Percentiles rank a stretch among this genome's conserved stretches.
phyloP scores from a whole-genome alignment of 163 green algal genomes.

The Volvox carteri region DNA sequence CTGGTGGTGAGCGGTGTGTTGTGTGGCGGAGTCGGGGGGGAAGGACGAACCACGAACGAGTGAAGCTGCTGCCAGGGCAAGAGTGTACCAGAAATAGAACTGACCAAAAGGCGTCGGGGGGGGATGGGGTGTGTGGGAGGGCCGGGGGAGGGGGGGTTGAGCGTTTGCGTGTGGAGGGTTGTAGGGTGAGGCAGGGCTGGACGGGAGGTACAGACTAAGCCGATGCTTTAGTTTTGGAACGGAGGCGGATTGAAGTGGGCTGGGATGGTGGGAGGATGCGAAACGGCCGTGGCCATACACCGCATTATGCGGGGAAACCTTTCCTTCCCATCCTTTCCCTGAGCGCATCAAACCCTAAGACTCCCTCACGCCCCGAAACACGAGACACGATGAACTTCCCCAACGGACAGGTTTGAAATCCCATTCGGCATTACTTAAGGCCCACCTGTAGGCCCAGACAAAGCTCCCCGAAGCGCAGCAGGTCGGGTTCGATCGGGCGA shows the following conservation, averaged over 20 bases:
- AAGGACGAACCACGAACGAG: no score
- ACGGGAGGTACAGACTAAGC: no score
- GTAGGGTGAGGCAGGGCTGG: background rate
- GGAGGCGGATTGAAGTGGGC: background rate
- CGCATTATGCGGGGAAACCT: background rate
- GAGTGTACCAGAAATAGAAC: no score
- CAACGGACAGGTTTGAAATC: background rate
- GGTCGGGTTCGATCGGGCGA: background rate
- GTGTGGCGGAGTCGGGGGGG: background rate
- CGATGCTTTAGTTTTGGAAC: background rate
- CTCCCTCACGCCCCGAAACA: background rate
- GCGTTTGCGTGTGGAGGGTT: background rate
- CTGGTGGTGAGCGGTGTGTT: background rate
- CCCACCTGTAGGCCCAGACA: background rate
- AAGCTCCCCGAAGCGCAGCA: conserved; percentile 5
- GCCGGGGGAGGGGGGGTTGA: background rate
- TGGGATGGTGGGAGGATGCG: background rate
- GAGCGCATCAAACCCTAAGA: background rate
- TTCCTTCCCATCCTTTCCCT: background rate
- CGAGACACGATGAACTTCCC: background rate
- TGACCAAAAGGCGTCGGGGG: no score
- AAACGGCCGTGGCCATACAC: background rate
- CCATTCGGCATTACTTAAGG: background rate
- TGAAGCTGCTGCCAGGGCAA: no score
- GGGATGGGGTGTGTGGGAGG: no score